phyloP scores from a whole-genome alignment of 768 basidiomycete genomes.

The Clitopilus hobsonii region DNA sequence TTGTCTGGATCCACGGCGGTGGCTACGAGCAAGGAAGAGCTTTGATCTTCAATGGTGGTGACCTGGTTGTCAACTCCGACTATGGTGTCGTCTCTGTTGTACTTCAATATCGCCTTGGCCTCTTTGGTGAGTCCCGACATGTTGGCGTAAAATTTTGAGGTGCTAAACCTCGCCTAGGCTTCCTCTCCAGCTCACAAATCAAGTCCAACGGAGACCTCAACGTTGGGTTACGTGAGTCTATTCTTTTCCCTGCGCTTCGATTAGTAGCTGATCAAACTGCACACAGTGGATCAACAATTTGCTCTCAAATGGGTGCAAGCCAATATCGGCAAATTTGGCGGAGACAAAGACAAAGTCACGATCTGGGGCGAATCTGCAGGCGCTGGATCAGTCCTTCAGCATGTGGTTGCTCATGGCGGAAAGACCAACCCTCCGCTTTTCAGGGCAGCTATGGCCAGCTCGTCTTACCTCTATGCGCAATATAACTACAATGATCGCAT shows the following conservation, averaged over 20 bases:
- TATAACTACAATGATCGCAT: conserved; percentile 37
- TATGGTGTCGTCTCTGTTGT: conserved; percentile 16
- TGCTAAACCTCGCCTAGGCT: conserved; percentile 10
- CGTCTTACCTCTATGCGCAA: conserved; percentile 39
- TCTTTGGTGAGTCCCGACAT: conserved; percentile 15
- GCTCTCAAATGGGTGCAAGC: conserved; percentile 19
- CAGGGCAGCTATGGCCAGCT: conserved; percentile 40
- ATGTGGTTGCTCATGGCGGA: conserved; percentile 41
- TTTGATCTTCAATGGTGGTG: conserved; percentile 10
- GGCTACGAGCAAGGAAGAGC: conserved; percentile 21
- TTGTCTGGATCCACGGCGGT: conserved; percentile 20
- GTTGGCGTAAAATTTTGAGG: neutral
- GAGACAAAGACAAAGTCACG: conserved; percentile 18
- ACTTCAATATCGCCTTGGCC: conserved; percentile 21
- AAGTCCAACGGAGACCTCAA: conserved; percentile 27
- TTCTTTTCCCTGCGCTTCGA: neutral
- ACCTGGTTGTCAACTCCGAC: conserved; percentile 14
- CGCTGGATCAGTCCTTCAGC: conserved; percentile 27
- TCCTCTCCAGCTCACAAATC: conserved; percentile 25
- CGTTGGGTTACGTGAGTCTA: conserved; percentile 23
- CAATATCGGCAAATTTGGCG: conserved; percentile 18
- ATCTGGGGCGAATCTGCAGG: conserved; percentile 25
- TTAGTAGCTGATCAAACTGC: conserved; percentile 8
- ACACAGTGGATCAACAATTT: conserved; percentile 20
- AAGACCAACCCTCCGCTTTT: conserved; percentile 41